These are phyloP conservation scores for Hirsutella minnesotensis DNA, from an alignment of 2,329 filamentous ascomycete species.

Conservation along the genomic window DNA sequence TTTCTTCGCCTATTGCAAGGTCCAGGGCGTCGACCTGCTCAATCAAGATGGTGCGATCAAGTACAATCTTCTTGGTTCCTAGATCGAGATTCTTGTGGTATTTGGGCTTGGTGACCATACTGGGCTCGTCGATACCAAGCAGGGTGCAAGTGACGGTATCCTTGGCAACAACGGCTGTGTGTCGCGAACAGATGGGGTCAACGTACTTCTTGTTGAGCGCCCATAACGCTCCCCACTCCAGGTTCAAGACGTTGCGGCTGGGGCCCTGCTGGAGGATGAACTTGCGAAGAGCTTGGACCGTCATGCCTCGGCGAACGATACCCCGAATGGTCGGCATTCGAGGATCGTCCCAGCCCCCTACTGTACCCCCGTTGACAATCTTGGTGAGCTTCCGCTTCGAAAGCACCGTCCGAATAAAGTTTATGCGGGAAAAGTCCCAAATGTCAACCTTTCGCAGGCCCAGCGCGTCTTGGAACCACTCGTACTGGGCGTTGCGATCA, in stretches of 20 bases:
- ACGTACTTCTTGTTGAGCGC: conserved; percentile 62
- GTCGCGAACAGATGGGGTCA: conserved; percentile 56
- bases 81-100: background rate
- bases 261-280: conserved; percentile 71
- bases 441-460: background rate
- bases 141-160: conserved; percentile 55
- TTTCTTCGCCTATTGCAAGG: no score
- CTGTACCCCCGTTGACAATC: no score
- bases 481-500: background rate
- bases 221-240: conserved; percentile 63
- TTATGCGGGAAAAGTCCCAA: background rate
- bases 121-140: background rate
- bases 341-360: conserved; percentile 34
- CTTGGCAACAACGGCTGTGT: conserved; percentile 55
- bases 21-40: no score
- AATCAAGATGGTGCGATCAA: no score
- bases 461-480: background rate
- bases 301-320: conserved; percentile 60
- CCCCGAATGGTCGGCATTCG: conserved; percentile 69
- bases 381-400: no score
- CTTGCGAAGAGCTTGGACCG: conserved; percentile 59
- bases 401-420: background rate
- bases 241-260: conserved; percentile 61
- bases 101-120: background rate
- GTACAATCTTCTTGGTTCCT: no score